Conservation (phyloP, 1,139 yeast species). For the Candida buenavistaensis region DNA sequence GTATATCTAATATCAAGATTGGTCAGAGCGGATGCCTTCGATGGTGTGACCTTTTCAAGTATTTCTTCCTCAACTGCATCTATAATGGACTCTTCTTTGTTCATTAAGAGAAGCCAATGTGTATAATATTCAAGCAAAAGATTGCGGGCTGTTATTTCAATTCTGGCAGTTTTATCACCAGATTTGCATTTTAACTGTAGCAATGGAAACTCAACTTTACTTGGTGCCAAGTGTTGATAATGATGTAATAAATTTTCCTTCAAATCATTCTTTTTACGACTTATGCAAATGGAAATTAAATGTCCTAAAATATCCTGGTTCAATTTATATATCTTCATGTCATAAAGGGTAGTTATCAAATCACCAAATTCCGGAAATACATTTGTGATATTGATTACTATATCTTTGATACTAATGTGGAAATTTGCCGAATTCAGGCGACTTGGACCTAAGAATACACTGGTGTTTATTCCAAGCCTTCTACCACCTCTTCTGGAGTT, state of each 20-base stretch:
- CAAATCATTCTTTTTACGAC: slow-evolving; percentile 18
- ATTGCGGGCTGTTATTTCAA: slow-evolving; percentile 46
- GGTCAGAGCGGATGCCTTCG: slow-evolving; percentile 8
- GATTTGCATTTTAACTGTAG: slow-evolving; percentile 22
- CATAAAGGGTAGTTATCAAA: slow-evolving; percentile 24
- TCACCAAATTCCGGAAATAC: slow-evolving; percentile 48
- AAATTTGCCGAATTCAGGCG: slow-evolving; percentile 19
- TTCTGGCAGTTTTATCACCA: slow-evolving; percentile 19
- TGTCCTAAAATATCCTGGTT: slow-evolving; percentile 35
- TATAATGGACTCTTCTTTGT: slow-evolving; percentile 17
- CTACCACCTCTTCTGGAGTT: slow-evolving; percentile 7
- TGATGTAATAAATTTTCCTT: slow-evolving; percentile 33
- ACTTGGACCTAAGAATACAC: slow-evolving; percentile 4
- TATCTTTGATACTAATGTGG: slow-evolving; percentile 22
- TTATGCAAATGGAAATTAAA: slow-evolving; percentile 19
- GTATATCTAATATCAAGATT: slow-evolving; percentile 41
- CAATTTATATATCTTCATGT: slow-evolving; percentile 30
- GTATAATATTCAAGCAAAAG: slow-evolving; percentile 54
- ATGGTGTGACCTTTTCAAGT: slow-evolving; percentile 16
- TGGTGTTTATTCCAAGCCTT: slow-evolving; percentile 11
- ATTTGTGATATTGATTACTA: slow-evolving; percentile 25
- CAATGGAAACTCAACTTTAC: slow-evolving; percentile 20
- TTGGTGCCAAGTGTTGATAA: slow-evolving; percentile 20
- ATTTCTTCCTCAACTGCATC: slow-evolving; percentile 19
- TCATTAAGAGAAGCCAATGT: slow-evolving; percentile 46